Evolutionary conservation across 176 grass and related monocot genomes (phyloP), one percentile per base, ranked within the genome.

Genomic region (Thinopyrum elongatum): DNA sequence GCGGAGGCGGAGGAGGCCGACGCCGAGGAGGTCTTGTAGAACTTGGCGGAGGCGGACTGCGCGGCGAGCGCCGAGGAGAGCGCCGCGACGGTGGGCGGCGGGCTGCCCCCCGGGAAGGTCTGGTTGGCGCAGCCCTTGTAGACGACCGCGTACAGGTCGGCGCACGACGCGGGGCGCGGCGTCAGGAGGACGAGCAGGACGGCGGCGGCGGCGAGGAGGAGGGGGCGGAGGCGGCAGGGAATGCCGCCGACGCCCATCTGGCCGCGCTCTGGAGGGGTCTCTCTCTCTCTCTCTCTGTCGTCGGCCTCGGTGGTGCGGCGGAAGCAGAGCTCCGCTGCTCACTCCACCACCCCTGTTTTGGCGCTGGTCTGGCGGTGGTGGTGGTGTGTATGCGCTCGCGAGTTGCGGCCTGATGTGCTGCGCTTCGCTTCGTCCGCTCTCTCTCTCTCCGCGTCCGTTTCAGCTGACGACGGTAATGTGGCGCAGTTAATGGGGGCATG

Each of bases 91-190:
- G 79, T 74, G 3, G 90, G 19, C 1, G 88, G 87, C 27, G 88
- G 14, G 2, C 21, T 72, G 10, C 88, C 80, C 3, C 87, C 91
- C 2, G 79, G 34, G 82, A 93, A 87, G 80, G 70, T 82, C 82
- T 99, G 94, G 73, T 99, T 99, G 86, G 94, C 88, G 88, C 97
- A 99, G 67, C 97, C 97, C 86, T 99, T 99, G 92, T 99, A 99
- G 71, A 96, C 84, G 0, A 99, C 90, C 10, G 83, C 88, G 85
- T 89, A 91, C n/a, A 94, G 21, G 86, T 94, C 94, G 77, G 94
- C 92, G 66, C 78, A 62, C 51, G 81, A 82, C 61, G 49, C 80
- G 1, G 22, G 39, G 7, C 22, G 39, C 23, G 74, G 59, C 6
- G 38, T 10, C 36, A 59, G 19, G 44, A 89, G 73, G 68, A 87